phyloP scores from a whole-genome alignment of 106 monocot genomes.

The Allium sativum region DNA sequence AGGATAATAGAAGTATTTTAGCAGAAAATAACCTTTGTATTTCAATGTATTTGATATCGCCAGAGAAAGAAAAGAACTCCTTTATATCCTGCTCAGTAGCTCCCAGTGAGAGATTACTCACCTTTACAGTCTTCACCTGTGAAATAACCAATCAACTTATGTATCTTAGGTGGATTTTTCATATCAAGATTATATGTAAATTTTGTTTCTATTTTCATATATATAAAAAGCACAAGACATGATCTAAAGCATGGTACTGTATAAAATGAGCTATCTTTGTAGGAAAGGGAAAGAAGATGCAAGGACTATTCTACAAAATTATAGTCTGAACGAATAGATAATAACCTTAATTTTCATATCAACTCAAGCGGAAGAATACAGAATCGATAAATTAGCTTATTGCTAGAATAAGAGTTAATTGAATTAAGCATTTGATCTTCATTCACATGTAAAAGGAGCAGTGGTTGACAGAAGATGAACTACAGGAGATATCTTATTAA shows the following conservation, averaged over 20 bases:
- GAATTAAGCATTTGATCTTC: too few species aligned
- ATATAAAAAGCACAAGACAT: neutral
- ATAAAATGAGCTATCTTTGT: neutral
- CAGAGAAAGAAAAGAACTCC: constrained; percentile 28
- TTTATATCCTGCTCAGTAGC: constrained; percentile 20
- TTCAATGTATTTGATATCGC: constrained; percentile 21
- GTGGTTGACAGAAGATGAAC: too few species aligned
- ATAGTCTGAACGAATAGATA: too few species aligned
- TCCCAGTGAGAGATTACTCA: constrained; percentile 21
- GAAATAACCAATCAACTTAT: neutral
- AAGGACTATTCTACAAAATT: neutral
- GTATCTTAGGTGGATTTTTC: neutral
- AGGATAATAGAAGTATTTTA: too few species aligned
- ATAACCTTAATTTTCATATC: too few species aligned
- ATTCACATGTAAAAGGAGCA: too few species aligned
- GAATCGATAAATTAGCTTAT: too few species aligned
- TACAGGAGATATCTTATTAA: too few species aligned
- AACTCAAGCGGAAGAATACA: too few species aligned
- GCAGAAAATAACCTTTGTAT: constrained; percentile 9
- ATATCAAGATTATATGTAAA: neutral
- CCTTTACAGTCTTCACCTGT: constrained; percentile 21
- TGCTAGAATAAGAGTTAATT: too few species aligned
- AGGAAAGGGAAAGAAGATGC: neutral
- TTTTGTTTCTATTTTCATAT: neutral
- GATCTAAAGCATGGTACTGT: neutral